These are phyloP conservation scores for Huntiella abstrusa DNA, from an alignment of 2,329 filamentous ascomycete genomes.

Conservation along the genomic window DNA sequence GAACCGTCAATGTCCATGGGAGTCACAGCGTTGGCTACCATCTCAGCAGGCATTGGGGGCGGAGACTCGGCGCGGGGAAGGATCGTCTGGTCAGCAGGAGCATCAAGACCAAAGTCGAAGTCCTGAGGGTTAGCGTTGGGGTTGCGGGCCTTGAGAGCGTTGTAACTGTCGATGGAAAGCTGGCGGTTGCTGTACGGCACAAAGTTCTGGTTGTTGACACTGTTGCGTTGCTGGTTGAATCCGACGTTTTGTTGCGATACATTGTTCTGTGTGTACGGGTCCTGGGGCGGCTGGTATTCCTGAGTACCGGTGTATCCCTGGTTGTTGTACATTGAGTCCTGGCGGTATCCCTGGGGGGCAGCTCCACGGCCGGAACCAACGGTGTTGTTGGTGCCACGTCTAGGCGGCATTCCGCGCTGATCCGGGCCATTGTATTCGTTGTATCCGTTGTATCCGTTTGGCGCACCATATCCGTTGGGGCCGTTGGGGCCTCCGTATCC, in stretches of 20 bases:
- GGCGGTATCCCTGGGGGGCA: constrained; percentile 16
- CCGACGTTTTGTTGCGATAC: neutral
- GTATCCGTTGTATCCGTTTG: constrained; percentile 13
- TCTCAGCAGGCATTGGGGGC: constrained; percentile 35
- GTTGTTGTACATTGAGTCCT: neutral
- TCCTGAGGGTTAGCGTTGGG: constrained; percentile 3
- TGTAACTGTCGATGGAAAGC: constrained; percentile 18
- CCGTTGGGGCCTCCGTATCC: constrained; percentile 15
- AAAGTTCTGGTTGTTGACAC: constrained; percentile 4
- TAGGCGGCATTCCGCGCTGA: constrained; percentile 16
- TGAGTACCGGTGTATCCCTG: constrained; percentile 11
- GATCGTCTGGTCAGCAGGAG: constrained; percentile 23
- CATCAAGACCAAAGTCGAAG: constrained; percentile 19
- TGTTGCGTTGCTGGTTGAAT: constrained; percentile 5
- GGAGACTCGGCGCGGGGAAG: constrained; percentile 45
- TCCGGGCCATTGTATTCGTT: constrained; percentile 15
- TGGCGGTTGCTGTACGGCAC: constrained; percentile 9
- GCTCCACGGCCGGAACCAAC: constrained; percentile 23
- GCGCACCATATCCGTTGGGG: constrained; percentile 30
- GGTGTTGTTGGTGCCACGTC: constrained; percentile 21
- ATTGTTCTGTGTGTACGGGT: constrained; percentile 2
- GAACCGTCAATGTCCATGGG: constrained; percentile 1
- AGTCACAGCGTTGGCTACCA: constrained; percentile 37
- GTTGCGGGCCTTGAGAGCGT: constrained; percentile 12
- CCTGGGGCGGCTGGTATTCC: constrained; percentile 17